phyloP scores from a whole-genome alignment of 768 basidiomycete species.

The Scleroderma citrinum region DNA sequence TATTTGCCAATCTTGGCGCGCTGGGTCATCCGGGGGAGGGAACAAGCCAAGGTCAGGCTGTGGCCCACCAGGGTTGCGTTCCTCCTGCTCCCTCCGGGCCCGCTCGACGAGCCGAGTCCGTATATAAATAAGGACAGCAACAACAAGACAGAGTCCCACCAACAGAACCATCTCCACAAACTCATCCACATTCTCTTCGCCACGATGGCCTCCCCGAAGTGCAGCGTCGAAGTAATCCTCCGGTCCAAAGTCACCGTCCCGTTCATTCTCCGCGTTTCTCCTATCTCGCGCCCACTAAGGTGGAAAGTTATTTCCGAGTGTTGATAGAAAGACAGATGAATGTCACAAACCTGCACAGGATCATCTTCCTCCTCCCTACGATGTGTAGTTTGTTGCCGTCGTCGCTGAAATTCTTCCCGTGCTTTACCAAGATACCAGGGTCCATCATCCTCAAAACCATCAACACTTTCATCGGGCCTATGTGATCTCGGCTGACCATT shows the following conservation, averaged over 20 bases:
- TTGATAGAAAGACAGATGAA: background rate
- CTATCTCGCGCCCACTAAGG: conserved; percentile 73
- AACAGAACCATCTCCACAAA: conserved; percentile 78
- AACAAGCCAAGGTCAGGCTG: conserved; percentile 42
- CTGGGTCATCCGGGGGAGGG: conserved; percentile 60
- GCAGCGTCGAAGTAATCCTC: conserved; percentile 80
- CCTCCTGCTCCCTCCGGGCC: conserved; percentile 58
- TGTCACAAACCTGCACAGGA: conserved; percentile 56
- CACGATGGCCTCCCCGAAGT: conserved; percentile 51
- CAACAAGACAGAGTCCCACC: conserved; percentile 62
- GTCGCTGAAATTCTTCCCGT: conserved; percentile 67
- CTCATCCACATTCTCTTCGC: conserved; percentile 63
- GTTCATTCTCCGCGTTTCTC: conserved; percentile 63
- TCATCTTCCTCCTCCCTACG: conserved; percentile 55
- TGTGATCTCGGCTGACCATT: conserved; percentile 4
- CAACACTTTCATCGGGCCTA: conserved; percentile 22
- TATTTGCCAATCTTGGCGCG: conserved; percentile 60
- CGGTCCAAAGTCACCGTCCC: conserved; percentile 68
- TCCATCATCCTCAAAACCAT: conserved; percentile 42
- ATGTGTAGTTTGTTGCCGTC: conserved; percentile 34
- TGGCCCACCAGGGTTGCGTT: conserved; percentile 31
- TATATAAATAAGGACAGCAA: conserved; percentile 72
- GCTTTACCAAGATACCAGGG: conserved; percentile 84
- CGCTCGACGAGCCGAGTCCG: conserved; percentile 74
- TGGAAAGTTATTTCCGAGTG: conserved; percentile 3